These are phyloP conservation scores for Epichloe baconii DNA, from an alignment of 2,329 filamentous ascomycete genomes.

Conservation along the genomic window DNA sequence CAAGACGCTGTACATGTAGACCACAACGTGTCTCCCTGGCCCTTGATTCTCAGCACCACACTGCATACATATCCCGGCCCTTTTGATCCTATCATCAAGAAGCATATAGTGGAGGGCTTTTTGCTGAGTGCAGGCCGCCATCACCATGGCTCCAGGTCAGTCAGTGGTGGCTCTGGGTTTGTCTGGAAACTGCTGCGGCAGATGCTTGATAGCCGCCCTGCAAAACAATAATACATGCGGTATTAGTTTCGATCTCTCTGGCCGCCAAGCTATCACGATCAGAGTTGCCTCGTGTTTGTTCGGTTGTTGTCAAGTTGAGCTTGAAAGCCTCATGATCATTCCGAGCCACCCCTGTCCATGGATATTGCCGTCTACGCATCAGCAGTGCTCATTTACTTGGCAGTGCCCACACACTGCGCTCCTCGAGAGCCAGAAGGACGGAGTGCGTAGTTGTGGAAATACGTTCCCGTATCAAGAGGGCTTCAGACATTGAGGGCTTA, in stretches of 20 bases:
- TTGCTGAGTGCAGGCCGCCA: background rate
- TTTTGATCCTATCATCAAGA: background rate
- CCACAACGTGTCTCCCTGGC: slow-evolving; percentile 10
- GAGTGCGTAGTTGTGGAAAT: slow-evolving; percentile 2
- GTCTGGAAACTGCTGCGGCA: slow-evolving; percentile 3
- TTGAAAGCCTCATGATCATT: background rate
- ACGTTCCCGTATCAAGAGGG: background rate
- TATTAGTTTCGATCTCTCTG: background rate
- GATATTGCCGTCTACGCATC: slow-evolving; percentile 6
- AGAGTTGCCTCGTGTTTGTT: background rate
- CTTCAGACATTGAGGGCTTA: slow-evolving; percentile 3
- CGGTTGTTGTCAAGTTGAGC: background rate
- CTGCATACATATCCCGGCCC: background rate
- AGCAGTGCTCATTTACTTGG: slow-evolving; percentile 1
- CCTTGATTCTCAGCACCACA: slow-evolving; percentile 3
- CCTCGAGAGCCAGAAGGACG: background rate
- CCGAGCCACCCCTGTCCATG: slow-evolving; percentile 5
- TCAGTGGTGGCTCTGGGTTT: background rate
- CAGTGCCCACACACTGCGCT: slow-evolving; percentile 1
- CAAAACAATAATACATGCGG: background rate
- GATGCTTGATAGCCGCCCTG: slow-evolving; percentile 1
- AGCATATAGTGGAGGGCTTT: background rate
- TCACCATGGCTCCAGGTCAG: background rate
- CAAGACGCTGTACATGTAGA: slow-evolving; percentile 6
- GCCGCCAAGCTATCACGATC: background rate